Evolutionary conservation across 495 filamentous ascomycete species (phyloP).

Genomic region (Geoglossum glabrum): DNA sequence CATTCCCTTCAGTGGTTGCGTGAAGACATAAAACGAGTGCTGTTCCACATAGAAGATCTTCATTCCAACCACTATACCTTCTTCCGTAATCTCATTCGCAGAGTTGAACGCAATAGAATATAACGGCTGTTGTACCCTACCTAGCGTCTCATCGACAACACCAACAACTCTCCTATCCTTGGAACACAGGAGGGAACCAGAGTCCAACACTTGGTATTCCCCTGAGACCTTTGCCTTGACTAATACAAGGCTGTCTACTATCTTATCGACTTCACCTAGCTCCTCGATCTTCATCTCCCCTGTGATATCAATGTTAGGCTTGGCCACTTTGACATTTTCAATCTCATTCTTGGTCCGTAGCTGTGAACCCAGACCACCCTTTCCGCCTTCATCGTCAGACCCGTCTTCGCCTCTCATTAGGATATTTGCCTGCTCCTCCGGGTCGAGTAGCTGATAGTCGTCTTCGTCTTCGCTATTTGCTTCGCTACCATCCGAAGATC

Average conservation of each 20-base stretch:
- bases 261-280: constrained; percentile 49
- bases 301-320: constrained; percentile 54
- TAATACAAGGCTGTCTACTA: constrained; percentile 56
- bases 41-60: constrained; percentile 56
- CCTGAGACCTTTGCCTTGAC: constrained; percentile 64
- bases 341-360: constrained; percentile 30
- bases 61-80: constrained; percentile 41
- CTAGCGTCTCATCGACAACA: constrained; percentile 59
- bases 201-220: constrained; percentile 64
- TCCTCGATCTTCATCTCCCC: constrained; percentile 52
- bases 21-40: constrained; percentile 66
- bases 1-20: constrained; percentile 47
- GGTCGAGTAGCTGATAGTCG: constrained; percentile 47
- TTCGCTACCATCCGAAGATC: constrained; percentile 36
- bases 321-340: constrained; percentile 24
- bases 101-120: constrained; percentile 59
- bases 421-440: constrained; percentile 59
- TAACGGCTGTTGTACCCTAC: constrained; percentile 58
- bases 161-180: constrained; percentile 57
- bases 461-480: constrained; percentile 27
- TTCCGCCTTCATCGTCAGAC: constrained; percentile 51
- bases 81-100: constrained; percentile 40
- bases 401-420: constrained; percentile 54
- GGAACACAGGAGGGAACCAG: constrained; percentile 65
- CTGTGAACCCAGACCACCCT: constrained; percentile 22